A percentile compares a stretch with the other conserved stretches of the same genome.
Conservation (phyloP, 441 rosid genomes). For the Metrosideros polymorpha region DNA sequence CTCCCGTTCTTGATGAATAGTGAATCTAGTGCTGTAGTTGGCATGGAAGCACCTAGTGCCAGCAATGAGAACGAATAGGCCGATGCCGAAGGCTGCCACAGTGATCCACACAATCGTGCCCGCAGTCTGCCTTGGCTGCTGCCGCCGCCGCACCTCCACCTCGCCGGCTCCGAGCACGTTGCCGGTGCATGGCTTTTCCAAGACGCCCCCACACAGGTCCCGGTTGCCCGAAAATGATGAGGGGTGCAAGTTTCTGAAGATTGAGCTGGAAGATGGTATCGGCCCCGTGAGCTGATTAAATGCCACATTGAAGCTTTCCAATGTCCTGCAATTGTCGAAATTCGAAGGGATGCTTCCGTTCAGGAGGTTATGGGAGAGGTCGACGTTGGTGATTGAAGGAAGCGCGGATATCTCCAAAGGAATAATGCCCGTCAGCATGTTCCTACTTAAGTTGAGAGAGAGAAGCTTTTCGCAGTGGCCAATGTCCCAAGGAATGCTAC, state of each 20-base stretch:
- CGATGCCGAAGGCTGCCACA: conserved; percentile 74
- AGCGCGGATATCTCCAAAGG: conserved; percentile 79
- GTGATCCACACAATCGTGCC: conserved; percentile 86
- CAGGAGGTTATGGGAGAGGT: conserved; percentile 63
- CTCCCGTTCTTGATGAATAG: conserved; percentile 19
- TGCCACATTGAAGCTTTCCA: conserved; percentile 75
- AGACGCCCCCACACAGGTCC: conserved; percentile 62
- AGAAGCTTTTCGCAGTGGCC: conserved; percentile 80
- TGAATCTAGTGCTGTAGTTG: conserved; percentile 27
- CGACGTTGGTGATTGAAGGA: conserved; percentile 61
- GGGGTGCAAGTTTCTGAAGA: conserved; percentile 63
- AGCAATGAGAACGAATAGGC: conserved; percentile 65
- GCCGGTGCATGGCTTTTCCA: conserved; percentile 53
- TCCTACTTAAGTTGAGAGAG: conserved; percentile 52
- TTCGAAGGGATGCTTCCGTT: conserved; percentile 77
- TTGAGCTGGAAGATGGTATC: conserved; percentile 52
- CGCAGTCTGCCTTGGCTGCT: conserved; percentile 50
- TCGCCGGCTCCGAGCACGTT: conserved; percentile 22
- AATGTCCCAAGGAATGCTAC: conserved; percentile 71
- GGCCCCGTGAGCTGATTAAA: conserved; percentile 61
- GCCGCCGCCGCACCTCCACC: conserved; percentile 13
- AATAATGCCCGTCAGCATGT: conserved; percentile 62
- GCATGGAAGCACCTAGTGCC: conserved; percentile 63
- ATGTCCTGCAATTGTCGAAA: conserved; percentile 65
- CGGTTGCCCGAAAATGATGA: conserved; percentile 69